Evolutionary conservation across 805 yeast genomes (phyloP).

Genomic region (Zygoascus flipseniorum): DNA sequence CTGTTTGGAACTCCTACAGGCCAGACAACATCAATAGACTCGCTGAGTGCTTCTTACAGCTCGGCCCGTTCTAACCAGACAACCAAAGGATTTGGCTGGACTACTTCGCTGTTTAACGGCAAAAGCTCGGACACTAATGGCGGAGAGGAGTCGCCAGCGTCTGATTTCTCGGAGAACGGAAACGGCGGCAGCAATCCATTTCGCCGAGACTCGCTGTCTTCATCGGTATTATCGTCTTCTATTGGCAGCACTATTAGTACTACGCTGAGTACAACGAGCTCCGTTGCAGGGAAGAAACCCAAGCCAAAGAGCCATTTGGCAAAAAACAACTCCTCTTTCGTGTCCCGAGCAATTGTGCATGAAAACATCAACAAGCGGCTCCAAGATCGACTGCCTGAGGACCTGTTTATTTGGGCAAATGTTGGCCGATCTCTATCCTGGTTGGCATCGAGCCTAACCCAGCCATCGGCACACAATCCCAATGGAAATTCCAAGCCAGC

Average conservation of each 20-base stretch:
- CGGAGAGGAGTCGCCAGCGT: neutral
- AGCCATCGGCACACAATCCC: neutral
- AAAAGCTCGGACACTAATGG: neutral
- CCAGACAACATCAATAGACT: neutral
- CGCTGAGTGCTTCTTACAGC: neutral
- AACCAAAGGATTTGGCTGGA: constrained; percentile 13
- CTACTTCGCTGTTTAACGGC: constrained; percentile 10
- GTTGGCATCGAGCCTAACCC: constrained; percentile 9
- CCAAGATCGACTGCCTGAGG: constrained; percentile 22
- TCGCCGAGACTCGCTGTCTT: constrained; percentile 1
- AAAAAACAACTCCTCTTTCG: constrained; percentile 32
- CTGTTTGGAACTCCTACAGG: neutral
- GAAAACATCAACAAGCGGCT: constrained; percentile 28
- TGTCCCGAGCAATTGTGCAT: constrained; percentile 29
- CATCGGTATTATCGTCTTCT: constrained; percentile 1
- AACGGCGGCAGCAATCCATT: neutral
- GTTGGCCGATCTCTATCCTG: constrained; percentile 28
- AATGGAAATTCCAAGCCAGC: neutral
- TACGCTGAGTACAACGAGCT: neutral
- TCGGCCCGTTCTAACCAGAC: constrained; percentile 2
- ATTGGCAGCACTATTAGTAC: neutral
- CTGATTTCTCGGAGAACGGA: neutral
- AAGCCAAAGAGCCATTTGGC: constrained; percentile 29
- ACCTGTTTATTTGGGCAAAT: constrained; percentile 27
- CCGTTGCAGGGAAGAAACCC: constrained; percentile 1